phyloP scores from a whole-genome alignment of 768 basidiomycete genomes.

The Neoboletus brunneissimus region DNA sequence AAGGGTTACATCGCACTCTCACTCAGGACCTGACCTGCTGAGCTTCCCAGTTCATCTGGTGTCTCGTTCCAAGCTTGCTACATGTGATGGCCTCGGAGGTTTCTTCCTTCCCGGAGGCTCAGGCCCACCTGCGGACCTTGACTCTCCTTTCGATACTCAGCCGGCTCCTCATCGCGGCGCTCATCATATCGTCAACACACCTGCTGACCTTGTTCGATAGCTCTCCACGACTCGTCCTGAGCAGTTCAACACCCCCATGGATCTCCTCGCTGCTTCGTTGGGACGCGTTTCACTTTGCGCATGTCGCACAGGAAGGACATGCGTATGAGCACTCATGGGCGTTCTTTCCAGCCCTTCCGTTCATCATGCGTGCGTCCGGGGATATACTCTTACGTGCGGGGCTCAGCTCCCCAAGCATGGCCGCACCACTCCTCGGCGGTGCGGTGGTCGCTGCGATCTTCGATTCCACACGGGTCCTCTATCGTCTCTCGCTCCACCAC shows the following conservation, averaged over 20 bases:
- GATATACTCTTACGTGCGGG: slow-evolving; percentile 16
- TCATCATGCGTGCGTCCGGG: slow-evolving; percentile 45
- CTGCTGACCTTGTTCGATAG: slow-evolving; percentile 26
- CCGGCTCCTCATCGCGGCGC: slow-evolving; percentile 17
- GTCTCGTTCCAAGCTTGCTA: not conserved
- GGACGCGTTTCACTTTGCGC: slow-evolving; percentile 83
- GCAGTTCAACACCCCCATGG: slow-evolving; percentile 12
- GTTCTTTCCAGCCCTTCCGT: slow-evolving; percentile 72
- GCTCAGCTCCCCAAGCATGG: slow-evolving; percentile 3
- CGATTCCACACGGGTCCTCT: slow-evolving; percentile 47
- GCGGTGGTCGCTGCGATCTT: slow-evolving; percentile 38
- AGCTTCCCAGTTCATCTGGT: not conserved
- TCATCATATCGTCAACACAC: slow-evolving; percentile 20
- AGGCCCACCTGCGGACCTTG: slow-evolving; percentile 20
- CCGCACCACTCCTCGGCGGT: slow-evolving; percentile 36
- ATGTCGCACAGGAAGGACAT: slow-evolving; percentile 59
- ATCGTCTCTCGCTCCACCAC: slow-evolving; percentile 57
- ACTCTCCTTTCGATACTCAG: slow-evolving; percentile 23
- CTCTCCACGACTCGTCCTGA: slow-evolving; percentile 25
- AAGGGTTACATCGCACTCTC: not conserved
- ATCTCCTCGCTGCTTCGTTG: slow-evolving; percentile 60
- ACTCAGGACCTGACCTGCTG: no score
- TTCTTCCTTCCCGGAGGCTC: not conserved
- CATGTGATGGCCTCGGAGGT: not conserved
- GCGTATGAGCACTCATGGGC: slow-evolving; percentile 82